Conservation (phyloP, 345 rosid genomes). For the Salix koriyanagi region DNA sequence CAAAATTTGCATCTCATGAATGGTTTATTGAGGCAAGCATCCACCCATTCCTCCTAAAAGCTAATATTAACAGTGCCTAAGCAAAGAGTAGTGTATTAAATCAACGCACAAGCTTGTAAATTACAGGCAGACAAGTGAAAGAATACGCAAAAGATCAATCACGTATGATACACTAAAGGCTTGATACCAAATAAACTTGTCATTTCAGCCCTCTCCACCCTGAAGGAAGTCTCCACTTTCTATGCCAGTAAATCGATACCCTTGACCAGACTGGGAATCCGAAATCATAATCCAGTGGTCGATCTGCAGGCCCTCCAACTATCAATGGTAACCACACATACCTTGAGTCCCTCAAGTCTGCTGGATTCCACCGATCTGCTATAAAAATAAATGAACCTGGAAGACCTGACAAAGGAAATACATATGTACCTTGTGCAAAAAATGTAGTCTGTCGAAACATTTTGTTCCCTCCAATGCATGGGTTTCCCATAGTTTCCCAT, state of each 20-base stretch:
- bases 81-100: background rate
- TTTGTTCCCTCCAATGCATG: constrained; percentile 81
- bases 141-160: constrained; percentile 15
- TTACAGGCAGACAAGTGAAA: constrained; percentile 22
- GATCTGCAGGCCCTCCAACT: constrained; percentile 75
- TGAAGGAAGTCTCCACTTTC: constrained; percentile 76
- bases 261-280: constrained; percentile 84
- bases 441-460: constrained; percentile 62
- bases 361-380: constrained; percentile 97
- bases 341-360: constrained; percentile 79
- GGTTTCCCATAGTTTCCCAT: constrained; percentile 94
- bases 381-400: constrained; percentile 72
- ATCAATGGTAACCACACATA: constrained; percentile 82
- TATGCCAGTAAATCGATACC: constrained; percentile 89
- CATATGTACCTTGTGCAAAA: constrained; percentile 81
- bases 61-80: constrained; percentile 22
- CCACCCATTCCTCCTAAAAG: background rate
- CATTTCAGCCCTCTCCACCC: constrained; percentile 26
- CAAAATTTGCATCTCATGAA: background rate
- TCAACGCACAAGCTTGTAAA: background rate
- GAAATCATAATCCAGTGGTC: constrained; percentile 60
- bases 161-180: constrained; percentile 19
- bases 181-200: constrained; percentile 7
- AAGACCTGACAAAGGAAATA: constrained; percentile 68
- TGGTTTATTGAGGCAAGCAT: background rate